Evolutionary conservation across 768 basidiomycete species (phyloP).

Genomic region (Gloeostereum incarnatum): DNA sequence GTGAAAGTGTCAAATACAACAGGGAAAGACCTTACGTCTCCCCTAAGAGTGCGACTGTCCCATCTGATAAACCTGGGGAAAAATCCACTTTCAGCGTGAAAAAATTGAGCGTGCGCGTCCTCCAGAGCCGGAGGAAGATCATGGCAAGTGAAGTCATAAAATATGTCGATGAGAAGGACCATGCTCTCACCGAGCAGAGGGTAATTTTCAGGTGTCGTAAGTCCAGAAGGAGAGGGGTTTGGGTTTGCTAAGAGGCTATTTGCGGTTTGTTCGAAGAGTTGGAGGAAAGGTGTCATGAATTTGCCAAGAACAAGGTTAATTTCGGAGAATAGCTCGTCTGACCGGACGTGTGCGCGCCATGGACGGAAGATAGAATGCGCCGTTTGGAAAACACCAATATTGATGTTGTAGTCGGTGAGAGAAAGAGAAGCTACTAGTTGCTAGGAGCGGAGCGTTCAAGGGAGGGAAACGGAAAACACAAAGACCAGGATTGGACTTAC

Average conservation of each 20-base stretch:
- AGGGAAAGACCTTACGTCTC: slow-evolving; percentile 45
- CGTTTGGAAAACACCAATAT: slow-evolving; percentile 85
- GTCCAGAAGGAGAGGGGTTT: slow-evolving; percentile 21
- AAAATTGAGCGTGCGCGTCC: slow-evolving; percentile 78
- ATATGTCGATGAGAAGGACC: slow-evolving; percentile 76
- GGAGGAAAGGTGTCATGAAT: slow-evolving; percentile 79
- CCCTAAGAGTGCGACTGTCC: slow-evolving; percentile 60
- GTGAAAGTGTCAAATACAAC: slow-evolving; percentile 1
- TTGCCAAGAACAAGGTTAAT: slow-evolving; percentile 86
- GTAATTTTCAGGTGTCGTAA: slow-evolving; percentile 28
- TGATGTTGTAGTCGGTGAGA: slow-evolving; percentile 70
- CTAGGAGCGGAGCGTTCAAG: slow-evolving; percentile 31
- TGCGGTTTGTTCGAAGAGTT: slow-evolving; percentile 67
- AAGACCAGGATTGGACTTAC: slow-evolving; percentile 37
- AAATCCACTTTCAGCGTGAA: slow-evolving; percentile 57
- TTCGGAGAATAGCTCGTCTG: slow-evolving; percentile 77
- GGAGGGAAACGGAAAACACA: slow-evolving; percentile 2
- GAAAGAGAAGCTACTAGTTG: slow-evolving; percentile 86
- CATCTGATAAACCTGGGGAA: slow-evolving; percentile 78
- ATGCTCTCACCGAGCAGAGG: slow-evolving; percentile 60
- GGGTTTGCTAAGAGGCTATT: slow-evolving; percentile 36
- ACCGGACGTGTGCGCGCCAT: slow-evolving; percentile 88
- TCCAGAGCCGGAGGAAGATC: slow-evolving; percentile 94
- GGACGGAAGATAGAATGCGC: slow-evolving; percentile 93
- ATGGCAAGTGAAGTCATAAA: slow-evolving; percentile 90